These are phyloP conservation scores for Torulaspora microellipsoides DNA, from an alignment of 805 yeast genomes.

Conservation along the genomic window DNA sequence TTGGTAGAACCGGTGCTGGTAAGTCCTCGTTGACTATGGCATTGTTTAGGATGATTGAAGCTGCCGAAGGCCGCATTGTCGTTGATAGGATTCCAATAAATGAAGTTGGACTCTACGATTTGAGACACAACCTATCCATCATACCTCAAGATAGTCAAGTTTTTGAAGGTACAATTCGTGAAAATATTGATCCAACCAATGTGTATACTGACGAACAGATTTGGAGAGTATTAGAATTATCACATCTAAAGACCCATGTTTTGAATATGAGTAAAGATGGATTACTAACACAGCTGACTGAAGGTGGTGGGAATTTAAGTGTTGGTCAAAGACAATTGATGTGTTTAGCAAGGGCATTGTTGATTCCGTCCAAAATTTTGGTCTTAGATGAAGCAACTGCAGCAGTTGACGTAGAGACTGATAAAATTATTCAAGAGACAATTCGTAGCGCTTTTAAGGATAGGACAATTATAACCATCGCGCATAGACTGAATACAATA, in stretches of 20 bases:
- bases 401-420: constrained; percentile 84
- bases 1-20: constrained; percentile 97
- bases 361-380: constrained; percentile 57
- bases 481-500: constrained; percentile 78
- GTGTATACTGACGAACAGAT: constrained; percentile 66
- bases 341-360: constrained; percentile 76
- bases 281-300: constrained; percentile 51
- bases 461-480: constrained; percentile 77
- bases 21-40: constrained; percentile 83
- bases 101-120: constrained; percentile 67
- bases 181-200: constrained; percentile 80
- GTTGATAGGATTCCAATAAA: constrained; percentile 70
- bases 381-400: constrained; percentile 86
- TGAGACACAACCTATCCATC: constrained; percentile 72
- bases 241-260: constrained; percentile 71
- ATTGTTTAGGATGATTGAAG: constrained; percentile 78
- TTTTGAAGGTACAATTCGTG: constrained; percentile 79
- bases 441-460: constrained; percentile 70
- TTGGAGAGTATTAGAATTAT: constrained; percentile 75
- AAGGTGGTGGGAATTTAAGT: constrained; percentile 68
- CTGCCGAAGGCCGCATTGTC: constrained; percentile 60
- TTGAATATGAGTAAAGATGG: constrained; percentile 50
- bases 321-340: constrained; percentile 75
- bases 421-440: constrained; percentile 69
- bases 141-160: constrained; percentile 95